A percentile compares a stretch with the other conserved stretches of the same genome.
These are phyloP conservation scores for Zalerion maritima DNA, from an alignment of 495 filamentous ascomycete species.

Conservation along the genomic window DNA sequence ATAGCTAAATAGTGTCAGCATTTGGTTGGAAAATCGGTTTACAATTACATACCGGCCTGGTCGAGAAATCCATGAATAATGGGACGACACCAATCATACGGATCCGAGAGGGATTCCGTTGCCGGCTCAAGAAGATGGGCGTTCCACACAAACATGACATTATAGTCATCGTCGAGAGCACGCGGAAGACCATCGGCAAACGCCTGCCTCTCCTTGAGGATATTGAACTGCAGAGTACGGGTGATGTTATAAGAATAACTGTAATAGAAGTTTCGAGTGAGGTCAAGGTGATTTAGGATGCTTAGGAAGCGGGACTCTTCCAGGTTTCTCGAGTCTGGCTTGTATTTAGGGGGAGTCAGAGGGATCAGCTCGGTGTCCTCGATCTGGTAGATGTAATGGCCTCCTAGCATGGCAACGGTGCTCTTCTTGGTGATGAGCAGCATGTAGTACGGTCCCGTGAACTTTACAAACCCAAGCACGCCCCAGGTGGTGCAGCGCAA, in stretches of 20 bases:
- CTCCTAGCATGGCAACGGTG: slow-evolving; percentile 89
- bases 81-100: slow-evolving; percentile 91
- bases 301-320: slow-evolving; percentile 82
- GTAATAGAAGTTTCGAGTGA: slow-evolving; percentile 89
- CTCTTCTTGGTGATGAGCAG: slow-evolving; percentile 88
- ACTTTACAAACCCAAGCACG: slow-evolving; percentile 83
- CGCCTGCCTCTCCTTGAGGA: slow-evolving; percentile 61
- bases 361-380: slow-evolving; percentile 92
- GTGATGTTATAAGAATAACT: slow-evolving; percentile 98
- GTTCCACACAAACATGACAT: slow-evolving; percentile 98
- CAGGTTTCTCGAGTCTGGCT: slow-evolving; percentile 59
- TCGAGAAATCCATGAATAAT: slow-evolving; percentile 95
- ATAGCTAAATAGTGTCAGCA: slow-evolving; percentile 33
- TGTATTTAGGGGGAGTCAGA: slow-evolving; percentile 56
- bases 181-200: slow-evolving; percentile 46
- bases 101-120: slow-evolving; percentile 50
- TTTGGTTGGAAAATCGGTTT: not conserved
- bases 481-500: slow-evolving; percentile 88
- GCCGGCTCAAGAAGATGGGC: slow-evolving; percentile 73
- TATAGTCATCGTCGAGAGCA: slow-evolving; percentile 50
- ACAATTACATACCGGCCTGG: slow-evolving; percentile 43
- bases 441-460: slow-evolving; percentile 97
- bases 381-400: slow-evolving; percentile 89
- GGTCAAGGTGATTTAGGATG: slow-evolving; percentile 80
- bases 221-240: slow-evolving; percentile 81